Percentiles rank a stretch among this genome's conserved stretches.
These are phyloP conservation scores for Rhynchosporium graminicola DNA, from an alignment of 2,329 filamentous ascomycete genomes.

Conservation along the genomic window DNA sequence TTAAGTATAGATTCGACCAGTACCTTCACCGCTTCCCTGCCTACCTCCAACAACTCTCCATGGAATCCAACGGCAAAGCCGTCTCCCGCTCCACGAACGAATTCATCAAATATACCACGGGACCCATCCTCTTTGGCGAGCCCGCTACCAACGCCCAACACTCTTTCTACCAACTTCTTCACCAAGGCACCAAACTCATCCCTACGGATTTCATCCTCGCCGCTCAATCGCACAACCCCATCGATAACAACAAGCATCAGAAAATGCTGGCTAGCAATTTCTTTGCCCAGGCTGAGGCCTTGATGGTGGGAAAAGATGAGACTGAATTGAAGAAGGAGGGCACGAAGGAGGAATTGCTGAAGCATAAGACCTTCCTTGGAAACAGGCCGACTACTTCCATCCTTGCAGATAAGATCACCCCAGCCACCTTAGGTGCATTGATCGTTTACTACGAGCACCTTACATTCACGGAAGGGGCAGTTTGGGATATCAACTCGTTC, in stretches of 20 bases:
- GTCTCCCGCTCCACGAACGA: slow-evolving; percentile 84
- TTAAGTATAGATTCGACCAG: slow-evolving; percentile 77
- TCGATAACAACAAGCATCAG: slow-evolving; percentile 90
- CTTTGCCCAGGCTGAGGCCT: slow-evolving; percentile 83
- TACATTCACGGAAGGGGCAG: slow-evolving; percentile 93
- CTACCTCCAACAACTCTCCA: slow-evolving; percentile 97
- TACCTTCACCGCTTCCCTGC: slow-evolving; percentile 99
- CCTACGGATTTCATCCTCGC: slow-evolving; percentile 97
- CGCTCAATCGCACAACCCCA: slow-evolving; percentile 94
- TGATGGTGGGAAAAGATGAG: slow-evolving; percentile 88
- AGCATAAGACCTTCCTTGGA: slow-evolving; percentile 99
- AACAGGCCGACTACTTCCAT: slow-evolving; percentile 97
- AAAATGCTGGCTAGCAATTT: slow-evolving; percentile 94
- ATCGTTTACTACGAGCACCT: slow-evolving; percentile 99
- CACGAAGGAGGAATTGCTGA: slow-evolving; percentile 71
- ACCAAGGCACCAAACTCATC: slow-evolving; percentile 99
- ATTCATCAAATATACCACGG: slow-evolving; percentile 96
- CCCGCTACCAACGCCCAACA: slow-evolving; percentile 99
- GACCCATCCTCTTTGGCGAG: slow-evolving; percentile 94
- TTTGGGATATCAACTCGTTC: slow-evolving; percentile 99
- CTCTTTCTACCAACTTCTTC: slow-evolving; percentile 99
- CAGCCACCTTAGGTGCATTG: slow-evolving; percentile 86
- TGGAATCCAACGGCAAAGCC: slow-evolving; percentile 99
- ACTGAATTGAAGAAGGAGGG: slow-evolving; percentile 78
- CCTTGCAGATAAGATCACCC: slow-evolving; percentile 87